These are phyloP conservation scores for Phycomyces blakesleeanus DNA, from an alignment of 192 early-diverging fungal genomes.

Conservation along the genomic window DNA sequence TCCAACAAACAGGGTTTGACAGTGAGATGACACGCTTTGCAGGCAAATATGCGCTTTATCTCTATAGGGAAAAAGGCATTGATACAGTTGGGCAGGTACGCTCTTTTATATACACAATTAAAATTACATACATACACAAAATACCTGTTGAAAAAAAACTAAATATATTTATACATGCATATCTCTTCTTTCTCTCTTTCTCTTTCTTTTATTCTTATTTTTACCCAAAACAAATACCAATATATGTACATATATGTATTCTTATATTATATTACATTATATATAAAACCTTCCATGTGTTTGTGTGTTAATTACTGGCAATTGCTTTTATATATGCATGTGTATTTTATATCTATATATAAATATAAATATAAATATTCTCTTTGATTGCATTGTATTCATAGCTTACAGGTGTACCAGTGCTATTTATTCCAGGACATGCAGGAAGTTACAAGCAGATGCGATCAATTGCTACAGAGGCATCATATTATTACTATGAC, in stretches of 20 bases:
- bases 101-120: background rate
- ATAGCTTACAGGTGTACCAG: conserved; percentile 70
- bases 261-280: no score
- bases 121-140: background rate
- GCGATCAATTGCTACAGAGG: conserved; percentile 76
- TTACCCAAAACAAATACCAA: no score
- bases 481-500: conserved; percentile 56
- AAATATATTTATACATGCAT: no score
- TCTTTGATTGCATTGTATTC: conserved; percentile 3
- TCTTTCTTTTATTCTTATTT: no score
- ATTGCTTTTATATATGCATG: no score
- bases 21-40: conserved; percentile 55
- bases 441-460: conserved; percentile 91
- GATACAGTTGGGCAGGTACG: conserved; percentile 43
- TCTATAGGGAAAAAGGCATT: conserved; percentile 68
- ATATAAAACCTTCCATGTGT: no score
- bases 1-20: conserved; percentile 47
- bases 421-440: conserved; percentile 93
- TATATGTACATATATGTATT: no score
- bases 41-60: conserved; percentile 70
- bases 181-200: no score
- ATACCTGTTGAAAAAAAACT: no score
- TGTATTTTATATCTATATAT: background rate
- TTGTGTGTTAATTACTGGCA: no score
- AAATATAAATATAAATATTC: background rate